Evolutionary conservation across 257 asterid genomes (phyloP), one percentile per base, ranked within the genome.

Genomic region (Ophiorrhiza pumila): DNA sequence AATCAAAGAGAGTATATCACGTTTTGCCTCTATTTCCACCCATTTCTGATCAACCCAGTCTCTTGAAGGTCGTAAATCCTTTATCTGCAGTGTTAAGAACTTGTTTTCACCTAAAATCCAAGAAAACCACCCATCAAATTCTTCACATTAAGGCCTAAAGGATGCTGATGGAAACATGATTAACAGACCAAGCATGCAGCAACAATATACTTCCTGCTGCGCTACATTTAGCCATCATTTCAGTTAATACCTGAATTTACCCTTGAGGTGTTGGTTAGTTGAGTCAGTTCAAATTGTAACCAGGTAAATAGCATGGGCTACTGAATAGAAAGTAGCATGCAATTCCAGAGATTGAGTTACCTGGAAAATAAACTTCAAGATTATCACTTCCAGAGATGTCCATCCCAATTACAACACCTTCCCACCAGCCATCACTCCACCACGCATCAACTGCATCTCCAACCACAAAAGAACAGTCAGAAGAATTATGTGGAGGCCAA

Each of bases 391-490:
- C 43, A 55, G 72, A 60, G 47, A 76, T 60, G 77, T 71, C 80
- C 52, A 39, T 23, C 57, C 90, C 87, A 25, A 71, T 70, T 11
- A 86, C 76, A 29, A 89, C 82, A 31, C 89, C 90, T 84, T 91
- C 96, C 94, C 94, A 89, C 97, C 97, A 89, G 58, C 92, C 96
- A 62, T 80, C 74, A 18, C 81, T 55, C 97, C 86, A 79, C 97
- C 92, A 89, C 37, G 89, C 93, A 78, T 91, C 94, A 56, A 87
- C 88, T 15, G 93, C 83, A 18, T 73, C 77, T 31, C 97, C 96
- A 8, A 84, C 85, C 69, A 68, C 84, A 68, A 83, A 78, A 20
- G 13, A 72, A 27, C 17, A 1, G 11, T 70, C 80, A 1, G 76
- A 78, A 20, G 85, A 57, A 53, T 66, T 75, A 64, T 61, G 72